Conservation (phyloP, 306 rosid genomes). For the Cyclanthera cordifolia region DNA sequence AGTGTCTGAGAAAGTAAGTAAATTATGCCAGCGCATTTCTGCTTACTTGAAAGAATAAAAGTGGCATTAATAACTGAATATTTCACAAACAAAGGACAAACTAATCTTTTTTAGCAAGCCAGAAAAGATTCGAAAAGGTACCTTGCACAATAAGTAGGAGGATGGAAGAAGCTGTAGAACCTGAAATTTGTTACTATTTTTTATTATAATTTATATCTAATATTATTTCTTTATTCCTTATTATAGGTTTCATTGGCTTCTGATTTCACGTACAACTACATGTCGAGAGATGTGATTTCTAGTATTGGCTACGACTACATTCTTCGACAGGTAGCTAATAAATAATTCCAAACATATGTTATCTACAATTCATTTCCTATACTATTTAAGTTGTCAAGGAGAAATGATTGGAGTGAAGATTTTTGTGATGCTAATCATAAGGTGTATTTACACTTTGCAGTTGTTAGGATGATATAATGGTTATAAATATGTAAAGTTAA, state of each 20-base stretch:
- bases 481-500: neutral
- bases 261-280: conserved; percentile 85
- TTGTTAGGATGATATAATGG: neutral
- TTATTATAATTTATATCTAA: neutral
- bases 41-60: neutral
- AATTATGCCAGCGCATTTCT: neutral
- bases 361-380: neutral
- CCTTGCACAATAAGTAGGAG: neutral
- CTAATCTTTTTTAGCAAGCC: neutral
- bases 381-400: neutral
- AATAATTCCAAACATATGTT: neutral
- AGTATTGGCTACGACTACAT: conserved; percentile 90
- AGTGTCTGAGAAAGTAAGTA: conserved; percentile 83
- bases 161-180: neutral
- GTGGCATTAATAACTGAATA: neutral
- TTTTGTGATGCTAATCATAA: neutral
- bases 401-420: neutral
- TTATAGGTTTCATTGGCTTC: conserved; percentile 81
- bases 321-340: conserved; percentile 79
- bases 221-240: conserved; percentile 6
- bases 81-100: neutral
- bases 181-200: neutral
- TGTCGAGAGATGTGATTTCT: conserved; percentile 77
- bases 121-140: neutral
- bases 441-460: neutral